Base-by-base conservation (phyloP, 495 filamentous ascomycete species). In the Tuber melanosporum region DNA sequence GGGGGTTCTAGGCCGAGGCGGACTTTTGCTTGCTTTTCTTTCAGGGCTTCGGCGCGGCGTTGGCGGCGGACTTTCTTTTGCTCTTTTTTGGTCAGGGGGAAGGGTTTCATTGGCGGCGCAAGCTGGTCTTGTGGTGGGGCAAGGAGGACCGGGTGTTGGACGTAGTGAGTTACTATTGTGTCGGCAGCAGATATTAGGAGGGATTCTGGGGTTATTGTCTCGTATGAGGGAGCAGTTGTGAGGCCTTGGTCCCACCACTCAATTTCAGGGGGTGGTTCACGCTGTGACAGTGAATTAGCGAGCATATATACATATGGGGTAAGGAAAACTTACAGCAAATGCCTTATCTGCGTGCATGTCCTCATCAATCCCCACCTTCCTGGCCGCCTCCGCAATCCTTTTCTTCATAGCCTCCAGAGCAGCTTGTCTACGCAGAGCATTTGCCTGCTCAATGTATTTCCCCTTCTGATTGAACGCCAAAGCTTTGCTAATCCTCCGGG, bases 161-260 rank as follows among this genome's bases (percentile, higher is more conserved):
- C 89, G 81, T 96, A 96, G 73, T 88, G 84, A 0, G 95, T 97
- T 70, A 99, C 89, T 77, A 97, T 95, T 36, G 91, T 91, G 82
- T 98, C 94, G 32, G 89, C 85, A 0, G 90, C 89, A 47, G 91
- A 88, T 73, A 98, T 89, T 83, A 95, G 95, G 72, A 97, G 86
- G 3, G 86, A 87, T 70, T 87, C 86, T 20, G 90, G 86, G 15
- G 89, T 85, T 77, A 95, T 88, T 74, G 88, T 87, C 76, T 89
- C 86, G 84, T 98, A 98, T 74, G 88, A 90, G 52, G 88, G 88
- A 26, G 91, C 92, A 66, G 90, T 88, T 41, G 97, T 87, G 10
- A 98, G 85, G 3, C 89, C 91, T 85, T 98, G 94, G 80, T 99
- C 95, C 96, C 96, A 98, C 96, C 96, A 99, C 85, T 99, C 95